phyloP scores from a whole-genome alignment of 805 yeast species.

The Candida dendrica region DNA sequence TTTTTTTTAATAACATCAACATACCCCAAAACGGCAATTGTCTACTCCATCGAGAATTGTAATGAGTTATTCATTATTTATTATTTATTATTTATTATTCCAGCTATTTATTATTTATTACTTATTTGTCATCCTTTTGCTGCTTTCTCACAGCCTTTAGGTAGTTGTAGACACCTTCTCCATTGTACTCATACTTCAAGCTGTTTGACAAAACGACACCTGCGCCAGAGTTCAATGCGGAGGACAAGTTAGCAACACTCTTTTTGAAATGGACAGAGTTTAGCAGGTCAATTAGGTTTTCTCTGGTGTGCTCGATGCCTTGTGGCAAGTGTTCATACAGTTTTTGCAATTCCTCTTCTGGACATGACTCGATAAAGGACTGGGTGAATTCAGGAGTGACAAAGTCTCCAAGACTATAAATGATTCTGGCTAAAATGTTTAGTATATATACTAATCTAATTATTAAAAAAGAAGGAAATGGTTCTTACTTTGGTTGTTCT shows the following conservation, averaged over 20 bases:
- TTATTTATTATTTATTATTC: no score
- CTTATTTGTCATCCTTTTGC: constrained; percentile 7
- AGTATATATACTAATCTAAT: constrained; percentile 1
- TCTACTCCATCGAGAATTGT: no score
- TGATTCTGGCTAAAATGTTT: constrained; percentile 9
- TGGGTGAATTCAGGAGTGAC: constrained; percentile 8
- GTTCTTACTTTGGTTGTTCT: background rate
- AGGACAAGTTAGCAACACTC: constrained; percentile 33
- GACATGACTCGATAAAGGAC: constrained; percentile 11
- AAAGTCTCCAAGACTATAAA: constrained; percentile 14
- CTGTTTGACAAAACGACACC: constrained; percentile 42
- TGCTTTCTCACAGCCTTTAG: constrained; percentile 32
- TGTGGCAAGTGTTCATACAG: constrained; percentile 36
- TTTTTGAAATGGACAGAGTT: constrained; percentile 43
- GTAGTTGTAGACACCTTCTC: constrained; percentile 50
- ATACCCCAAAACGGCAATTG: no score
- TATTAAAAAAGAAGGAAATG: background rate
- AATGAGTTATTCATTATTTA: no score
- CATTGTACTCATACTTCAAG: constrained; percentile 40
- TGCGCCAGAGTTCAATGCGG: constrained; percentile 38
- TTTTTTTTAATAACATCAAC: no score
- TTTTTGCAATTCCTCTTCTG: constrained; percentile 26
- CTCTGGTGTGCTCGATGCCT: constrained; percentile 28
- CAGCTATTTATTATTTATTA: background rate
- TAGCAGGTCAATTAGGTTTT: constrained; percentile 34